Conservation (phyloP, 495 filamentous ascomycete genomes). For the Lasiosphaeris hirsuta region DNA sequence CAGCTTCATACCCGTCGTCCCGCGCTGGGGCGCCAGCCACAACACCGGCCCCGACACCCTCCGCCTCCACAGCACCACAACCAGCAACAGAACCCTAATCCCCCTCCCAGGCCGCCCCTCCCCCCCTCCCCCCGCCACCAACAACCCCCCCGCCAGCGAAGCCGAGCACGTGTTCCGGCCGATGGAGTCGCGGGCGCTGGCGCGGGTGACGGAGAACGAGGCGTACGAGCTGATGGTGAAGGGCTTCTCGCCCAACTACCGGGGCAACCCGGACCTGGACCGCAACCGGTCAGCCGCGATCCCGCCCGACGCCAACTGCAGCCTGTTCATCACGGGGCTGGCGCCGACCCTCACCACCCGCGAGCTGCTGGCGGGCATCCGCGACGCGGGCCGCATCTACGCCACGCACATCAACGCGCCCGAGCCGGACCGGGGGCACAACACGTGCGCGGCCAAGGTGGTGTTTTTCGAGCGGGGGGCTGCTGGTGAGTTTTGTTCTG, state of each 20-base stretch:
- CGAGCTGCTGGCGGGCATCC: conserved; percentile 28
- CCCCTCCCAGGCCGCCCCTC: no score
- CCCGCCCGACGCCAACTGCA: conserved; percentile 27
- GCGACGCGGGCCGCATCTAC: conserved; percentile 33
- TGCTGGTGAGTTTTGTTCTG: conserved; percentile 15
- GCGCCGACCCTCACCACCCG: conserved; percentile 22
- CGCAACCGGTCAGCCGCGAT: conserved; percentile 33
- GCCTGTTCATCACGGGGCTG: conserved; percentile 37
- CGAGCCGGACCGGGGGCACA: conserved; percentile 6
- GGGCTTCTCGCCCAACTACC: conserved; percentile 26
- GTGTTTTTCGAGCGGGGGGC: conserved; percentile 36
- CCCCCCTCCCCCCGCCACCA: no score
- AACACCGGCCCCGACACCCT: no score
- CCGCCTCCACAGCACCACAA: no score
- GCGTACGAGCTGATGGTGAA: conserved; percentile 14
- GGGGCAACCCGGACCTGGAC: conserved; percentile 24
- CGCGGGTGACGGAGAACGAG: background rate
- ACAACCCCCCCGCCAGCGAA: no score
- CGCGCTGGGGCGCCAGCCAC: no score
- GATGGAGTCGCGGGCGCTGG: conserved; percentile 14
- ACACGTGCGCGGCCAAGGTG: conserved; percentile 34
- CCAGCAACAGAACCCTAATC: no score
- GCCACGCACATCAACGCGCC: conserved; percentile 36
- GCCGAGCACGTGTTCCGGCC: conserved; percentile 16
- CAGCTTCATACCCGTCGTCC: no score